phyloP scores from a whole-genome alignment of 1,284 basidiomycete genomes.

The Apiotrichum gracile region DNA sequence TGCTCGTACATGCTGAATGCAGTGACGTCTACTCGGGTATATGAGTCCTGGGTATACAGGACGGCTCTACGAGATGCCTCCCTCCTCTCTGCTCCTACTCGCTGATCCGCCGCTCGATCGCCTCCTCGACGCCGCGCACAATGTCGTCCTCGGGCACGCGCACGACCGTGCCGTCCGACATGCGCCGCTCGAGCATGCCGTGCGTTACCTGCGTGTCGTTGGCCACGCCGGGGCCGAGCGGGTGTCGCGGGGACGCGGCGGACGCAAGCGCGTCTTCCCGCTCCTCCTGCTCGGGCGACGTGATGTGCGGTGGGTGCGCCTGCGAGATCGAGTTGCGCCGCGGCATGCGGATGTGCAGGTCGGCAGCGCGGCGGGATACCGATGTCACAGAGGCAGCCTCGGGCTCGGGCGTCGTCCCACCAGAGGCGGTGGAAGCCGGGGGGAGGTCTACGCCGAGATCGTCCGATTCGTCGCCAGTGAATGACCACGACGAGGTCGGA shows the following conservation, averaged over 20 bases:
- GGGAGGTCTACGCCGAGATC: constrained; percentile 40
- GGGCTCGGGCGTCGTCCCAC: neutral
- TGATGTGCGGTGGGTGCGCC: neutral
- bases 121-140: constrained; percentile 36
- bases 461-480: constrained; percentile 32
- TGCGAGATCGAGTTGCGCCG: neutral
- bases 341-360: neutral
- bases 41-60: neutral
- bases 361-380: neutral
- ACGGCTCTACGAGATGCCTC: neutral
- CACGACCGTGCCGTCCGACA: constrained; percentile 32
- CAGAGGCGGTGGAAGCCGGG: neutral
- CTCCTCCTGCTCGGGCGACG: constrained; percentile 2
- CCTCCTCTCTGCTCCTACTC: too few relatives aligned
- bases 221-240: constrained; percentile 43
- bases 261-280: constrained; percentile 21
- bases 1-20: constrained; percentile 1
- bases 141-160: constrained; percentile 45
- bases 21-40: neutral
- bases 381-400: neutral
- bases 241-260: constrained; percentile 28
- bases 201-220: constrained; percentile 33
- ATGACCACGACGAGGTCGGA: constrained; percentile 28
- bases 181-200: constrained; percentile 37
- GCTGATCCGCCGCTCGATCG: constrained; percentile 9